Base-by-base conservation (phyloP, 306 rosid species). In the Biancaea sappan region DNA sequence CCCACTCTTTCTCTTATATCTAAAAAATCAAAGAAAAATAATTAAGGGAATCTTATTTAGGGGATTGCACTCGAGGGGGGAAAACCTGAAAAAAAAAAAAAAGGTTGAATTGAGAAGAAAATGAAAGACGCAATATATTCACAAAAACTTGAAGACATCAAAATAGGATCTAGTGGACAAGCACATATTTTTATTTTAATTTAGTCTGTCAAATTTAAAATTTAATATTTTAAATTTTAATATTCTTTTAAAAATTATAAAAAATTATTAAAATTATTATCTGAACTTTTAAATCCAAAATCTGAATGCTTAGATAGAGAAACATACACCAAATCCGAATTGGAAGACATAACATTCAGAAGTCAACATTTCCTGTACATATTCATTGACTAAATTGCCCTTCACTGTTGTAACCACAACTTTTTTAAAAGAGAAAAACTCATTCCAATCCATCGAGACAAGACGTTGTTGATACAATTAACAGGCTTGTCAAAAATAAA, bases 321-420 rank as follows among this genome's bases (percentile, higher is more conserved):
- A n/a, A n/a, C n/a, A n/a, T n/a, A n/a, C n/a, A n/a, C n/a, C n/a
- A n/a, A n/a, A n/a, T n/a, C n/a, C n/a, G n/a, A n/a, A n/a, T n/a
- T n/a, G n/a, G n/a, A n/a, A n/a, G n/a, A n/a, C n/a, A n/a, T n/a
- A n/a, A 74, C 48, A 73, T 74, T 81, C 79, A 72, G 64, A 73
- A 73, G 78, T 82, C 82, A 76, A 83, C 81, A 72, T 75, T 73
- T 79, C 73, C 81, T 88, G 80, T 84, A 83, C 90, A 81, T 35
- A 24, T 37, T 58, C 70, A 86, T 84, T 80, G 84, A 82, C 91
- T 22, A 24, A 81, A 81, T 73, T 64, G 77, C 86, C 92, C 87
- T 72, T 61, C 19, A 53, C 54, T 58, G 59, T 70, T 50, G 66
- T 40, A 53, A 51, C 22, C n/a, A 47, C 82, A 32, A 40, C 31